These are phyloP conservation scores for Hyphodiscus hymeniophilus DNA, from an alignment of 495 filamentous ascomycete species.

Conservation along the genomic window DNA sequence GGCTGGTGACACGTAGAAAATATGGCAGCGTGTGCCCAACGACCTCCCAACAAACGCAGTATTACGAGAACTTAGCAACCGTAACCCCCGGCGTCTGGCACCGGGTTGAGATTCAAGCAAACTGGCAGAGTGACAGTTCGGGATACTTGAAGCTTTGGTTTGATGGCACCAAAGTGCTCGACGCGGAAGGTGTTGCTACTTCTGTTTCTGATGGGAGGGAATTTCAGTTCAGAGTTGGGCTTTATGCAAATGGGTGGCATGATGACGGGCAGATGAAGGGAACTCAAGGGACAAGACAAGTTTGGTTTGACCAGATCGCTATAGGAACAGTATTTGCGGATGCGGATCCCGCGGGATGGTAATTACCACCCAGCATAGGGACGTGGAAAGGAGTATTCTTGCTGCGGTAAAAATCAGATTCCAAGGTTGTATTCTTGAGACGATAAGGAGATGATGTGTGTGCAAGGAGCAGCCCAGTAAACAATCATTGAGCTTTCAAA, in stretches of 20 bases:
- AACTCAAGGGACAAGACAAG: slow-evolving; percentile 37
- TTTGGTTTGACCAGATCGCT: slow-evolving; percentile 48
- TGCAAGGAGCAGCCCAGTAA: too few relatives aligned
- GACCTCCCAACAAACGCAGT: slow-evolving; percentile 27
- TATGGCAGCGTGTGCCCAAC: slow-evolving; percentile 35
- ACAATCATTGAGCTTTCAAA: too few relatives aligned
- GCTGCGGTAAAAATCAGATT: too few relatives aligned
- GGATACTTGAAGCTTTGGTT: slow-evolving; percentile 44
- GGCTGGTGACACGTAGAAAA: slow-evolving; percentile 40
- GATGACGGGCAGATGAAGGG: slow-evolving; percentile 36
- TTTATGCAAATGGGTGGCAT: slow-evolving; percentile 51
- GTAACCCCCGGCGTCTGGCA: slow-evolving; percentile 43
- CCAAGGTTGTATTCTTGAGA: too few relatives aligned
- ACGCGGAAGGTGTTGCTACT: slow-evolving; percentile 34
- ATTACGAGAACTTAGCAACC: slow-evolving; percentile 27
- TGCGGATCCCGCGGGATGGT: slow-evolving; percentile 25
- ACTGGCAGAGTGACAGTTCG: slow-evolving; percentile 38
- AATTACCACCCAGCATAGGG: too few relatives aligned
- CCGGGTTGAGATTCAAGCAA: slow-evolving; percentile 37
- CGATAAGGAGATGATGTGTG: too few relatives aligned
- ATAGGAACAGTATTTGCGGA: slow-evolving; percentile 39
- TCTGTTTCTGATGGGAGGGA: slow-evolving; percentile 35
- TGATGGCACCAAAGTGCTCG: slow-evolving; percentile 40
- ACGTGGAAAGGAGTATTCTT: too few relatives aligned
- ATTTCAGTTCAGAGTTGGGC: slow-evolving; percentile 46